Base-by-base conservation (phyloP, 192 early-diverging fungal species). In the Mortierella antarctica region DNA sequence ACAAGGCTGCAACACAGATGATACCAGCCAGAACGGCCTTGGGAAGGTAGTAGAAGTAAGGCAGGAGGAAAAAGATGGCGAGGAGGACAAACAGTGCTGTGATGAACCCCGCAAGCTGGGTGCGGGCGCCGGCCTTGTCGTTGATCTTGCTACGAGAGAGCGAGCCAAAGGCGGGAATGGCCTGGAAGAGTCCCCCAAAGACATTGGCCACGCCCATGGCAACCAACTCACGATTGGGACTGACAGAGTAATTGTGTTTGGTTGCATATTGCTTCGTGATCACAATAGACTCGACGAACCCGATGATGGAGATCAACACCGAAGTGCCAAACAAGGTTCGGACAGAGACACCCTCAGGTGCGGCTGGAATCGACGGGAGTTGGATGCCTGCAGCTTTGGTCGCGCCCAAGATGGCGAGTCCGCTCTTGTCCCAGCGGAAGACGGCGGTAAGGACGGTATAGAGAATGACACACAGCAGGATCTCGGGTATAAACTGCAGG, bases 251-350 rank as follows among this genome's bases (percentile, higher is more conserved):
- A 82, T 96, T 94, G 86, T 97, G 93, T 56, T 94, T 90, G 62
- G 90, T 91, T 0, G 96, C 92, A 78, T 96, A 98, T 39, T 95
- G 95, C 73, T 98, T 96, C 6, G 96, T 92, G 18, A 97, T 93
- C 39, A 94, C 96, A 71, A 99, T 94, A 21, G 95, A 95, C 84
- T 99, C 98, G 21, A 99, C 97, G 75, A 99, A 97, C 5, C 98
- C 98, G 71, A 99, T 94, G 79, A 98, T 91, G 48, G 98, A 93
- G 60, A 98, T 96, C 18, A 98, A 86, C 58, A 95, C 93, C 4
- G 95, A 89, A 4, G 94, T 93, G 15, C 96, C 87, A 65, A 97
- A 83, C 46, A 97, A 80, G 66, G 88, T 88, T 57, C 90, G 91
- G 51, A 96, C 65, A 52, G 87, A 86, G 12, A 83, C 72, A 48